Evolutionary conservation across 768 basidiomycete species (phyloP).

Genomic region (Phlegmacium glaucopus): DNA sequence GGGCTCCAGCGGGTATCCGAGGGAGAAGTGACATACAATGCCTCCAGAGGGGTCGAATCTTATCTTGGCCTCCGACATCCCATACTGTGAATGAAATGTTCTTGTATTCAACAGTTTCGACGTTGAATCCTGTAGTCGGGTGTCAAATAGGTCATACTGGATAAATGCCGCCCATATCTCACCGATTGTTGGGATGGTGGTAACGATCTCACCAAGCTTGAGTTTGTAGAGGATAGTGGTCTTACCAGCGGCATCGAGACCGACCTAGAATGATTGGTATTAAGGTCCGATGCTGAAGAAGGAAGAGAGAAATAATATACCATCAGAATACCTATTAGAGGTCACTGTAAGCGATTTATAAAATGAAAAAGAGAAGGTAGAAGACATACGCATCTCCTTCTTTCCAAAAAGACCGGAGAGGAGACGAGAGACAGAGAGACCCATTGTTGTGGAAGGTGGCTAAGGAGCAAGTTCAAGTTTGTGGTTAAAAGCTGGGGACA

Average conservation of each 20-base stretch:
- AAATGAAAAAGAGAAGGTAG: conserved; percentile 21
- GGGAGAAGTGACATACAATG: conserved; percentile 72
- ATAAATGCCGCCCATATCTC: conserved; percentile 28
- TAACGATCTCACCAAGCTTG: conserved; percentile 99
- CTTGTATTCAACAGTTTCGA: conserved; percentile 99
- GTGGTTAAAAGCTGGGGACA: conserved; percentile 25
- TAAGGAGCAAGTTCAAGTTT: conserved; percentile 30
- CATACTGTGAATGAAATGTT: conserved; percentile 99
- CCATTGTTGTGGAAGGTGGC: conserved; percentile 52
- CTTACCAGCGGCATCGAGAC: conserved; percentile 99
- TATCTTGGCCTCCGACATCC: conserved; percentile 99
- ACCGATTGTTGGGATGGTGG: conserved; percentile 99
- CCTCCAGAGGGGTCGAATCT: conserved; percentile 99
- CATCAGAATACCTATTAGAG: conserved; percentile 88
- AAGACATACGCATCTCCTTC: conserved; percentile 95
- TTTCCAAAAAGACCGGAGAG: conserved; percentile 91
- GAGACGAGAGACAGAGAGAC: conserved; percentile 71
- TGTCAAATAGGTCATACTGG: conserved; percentile 10
- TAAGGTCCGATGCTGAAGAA: conserved; percentile 12
- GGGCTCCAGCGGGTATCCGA: conserved; percentile 11
- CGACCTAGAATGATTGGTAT: conserved; percentile 57
- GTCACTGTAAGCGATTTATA: conserved; percentile 26
- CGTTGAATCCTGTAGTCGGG: conserved; percentile 83
- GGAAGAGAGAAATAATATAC: conserved; percentile 36
- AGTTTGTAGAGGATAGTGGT: conserved; percentile 99